phyloP scores from a whole-genome alignment of 805 yeast species.

The Saturnispora besseyi region DNA sequence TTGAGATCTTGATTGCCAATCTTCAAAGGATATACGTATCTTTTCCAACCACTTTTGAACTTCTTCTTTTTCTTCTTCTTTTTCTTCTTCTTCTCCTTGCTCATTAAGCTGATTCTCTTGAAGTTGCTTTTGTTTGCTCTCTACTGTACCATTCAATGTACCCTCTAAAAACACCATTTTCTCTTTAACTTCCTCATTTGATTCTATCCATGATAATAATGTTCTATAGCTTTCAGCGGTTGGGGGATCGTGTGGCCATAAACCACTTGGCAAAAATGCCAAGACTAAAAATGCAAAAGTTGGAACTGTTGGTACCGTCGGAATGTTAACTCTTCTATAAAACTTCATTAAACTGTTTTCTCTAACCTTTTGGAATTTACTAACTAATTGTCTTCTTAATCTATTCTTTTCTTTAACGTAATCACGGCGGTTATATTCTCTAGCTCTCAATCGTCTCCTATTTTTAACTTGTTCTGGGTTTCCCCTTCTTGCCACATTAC shows the following conservation, averaged over 20 bases:
- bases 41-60: slow-evolving; percentile 25
- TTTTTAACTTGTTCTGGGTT: slow-evolving; percentile 34
- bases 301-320: slow-evolving; percentile 35
- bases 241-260: slow-evolving; percentile 49
- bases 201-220: slow-evolving; percentile 19
- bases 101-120: neutral
- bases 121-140: slow-evolving; percentile 1
- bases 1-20: slow-evolving; percentile 33
- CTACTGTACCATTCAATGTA: slow-evolving; percentile 6
- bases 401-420: slow-evolving; percentile 40
- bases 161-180: slow-evolving; percentile 16
- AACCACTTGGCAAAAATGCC: slow-evolving; percentile 35
- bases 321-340: slow-evolving; percentile 29
- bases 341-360: slow-evolving; percentile 30
- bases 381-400: slow-evolving; percentile 36
- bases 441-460: slow-evolving; percentile 33
- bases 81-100: slow-evolving; percentile 3
- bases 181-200: slow-evolving; percentile 16
- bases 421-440: slow-evolving; percentile 37
- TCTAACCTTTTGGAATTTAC: slow-evolving; percentile 33
- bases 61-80: slow-evolving; percentile 2
- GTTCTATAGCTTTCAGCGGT: slow-evolving; percentile 35
- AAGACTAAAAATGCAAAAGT: slow-evolving; percentile 42
- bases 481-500: slow-evolving; percentile 44
- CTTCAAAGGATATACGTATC: slow-evolving; percentile 37